Conservation (phyloP, 257 asterid species). For the Misopates orontium region DNA sequence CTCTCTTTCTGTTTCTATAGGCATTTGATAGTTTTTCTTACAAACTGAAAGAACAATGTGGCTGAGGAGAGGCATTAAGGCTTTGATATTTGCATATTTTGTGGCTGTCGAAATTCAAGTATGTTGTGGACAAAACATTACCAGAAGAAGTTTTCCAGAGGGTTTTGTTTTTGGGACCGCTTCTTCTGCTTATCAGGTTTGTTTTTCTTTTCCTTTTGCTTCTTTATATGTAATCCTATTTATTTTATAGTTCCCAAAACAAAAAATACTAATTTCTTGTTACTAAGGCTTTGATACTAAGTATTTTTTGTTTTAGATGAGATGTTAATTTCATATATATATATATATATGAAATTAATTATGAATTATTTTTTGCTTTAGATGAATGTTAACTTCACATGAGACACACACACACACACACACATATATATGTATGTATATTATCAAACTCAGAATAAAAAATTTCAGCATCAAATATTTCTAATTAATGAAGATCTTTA, state of each 20-base stretch:
- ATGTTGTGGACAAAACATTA: conserved; percentile 41
- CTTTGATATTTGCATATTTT: conserved; percentile 26
- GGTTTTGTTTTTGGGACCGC: conserved; percentile 94
- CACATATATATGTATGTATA: too few relatives aligned
- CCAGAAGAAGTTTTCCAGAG: conserved; percentile 65
- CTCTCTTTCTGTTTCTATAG: too few relatives aligned
- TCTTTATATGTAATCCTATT: background rate
- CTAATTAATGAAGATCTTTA: too few relatives aligned
- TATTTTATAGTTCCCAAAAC: background rate
- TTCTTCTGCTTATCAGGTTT: conserved; percentile 86
- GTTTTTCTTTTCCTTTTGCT: background rate
- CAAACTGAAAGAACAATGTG: conserved; percentile 11
- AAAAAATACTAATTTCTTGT: too few relatives aligned
- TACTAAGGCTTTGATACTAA: background rate
- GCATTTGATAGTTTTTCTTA: background rate
- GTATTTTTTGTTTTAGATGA: background rate
- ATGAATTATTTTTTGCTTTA: too few relatives aligned
- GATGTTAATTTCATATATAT: background rate
- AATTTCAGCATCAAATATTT: too few relatives aligned
- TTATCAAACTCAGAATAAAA: too few relatives aligned
- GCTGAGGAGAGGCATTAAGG: conserved; percentile 21
- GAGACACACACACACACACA: too few relatives aligned
- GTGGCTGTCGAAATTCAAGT: conserved; percentile 32
- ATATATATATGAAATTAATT: too few relatives aligned
- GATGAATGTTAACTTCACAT: too few relatives aligned